Evolutionary conservation across 2,329 filamentous ascomycete species (phyloP), one percentile per base, ranked within the genome.

Genomic region (Diaporthe sp.): DNA sequence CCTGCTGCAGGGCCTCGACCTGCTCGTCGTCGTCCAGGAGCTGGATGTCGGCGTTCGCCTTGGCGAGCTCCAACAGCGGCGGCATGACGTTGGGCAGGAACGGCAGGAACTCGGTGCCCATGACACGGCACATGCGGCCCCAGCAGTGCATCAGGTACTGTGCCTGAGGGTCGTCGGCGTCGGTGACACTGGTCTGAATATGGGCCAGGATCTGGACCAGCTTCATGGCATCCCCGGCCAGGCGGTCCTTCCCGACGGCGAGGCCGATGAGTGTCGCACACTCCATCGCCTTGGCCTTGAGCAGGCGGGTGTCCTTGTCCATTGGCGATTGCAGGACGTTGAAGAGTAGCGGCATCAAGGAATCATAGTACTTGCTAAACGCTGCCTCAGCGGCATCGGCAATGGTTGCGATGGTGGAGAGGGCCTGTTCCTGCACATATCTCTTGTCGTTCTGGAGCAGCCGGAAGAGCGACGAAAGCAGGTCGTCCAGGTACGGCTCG

Each of bases 141-240:
- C 97, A 99, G 87, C 97, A 99, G 88, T 99, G 97, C 86, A 99
- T 94, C 49, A 99, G 90, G 84, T 99, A 99, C 81, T 98, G 96
- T 22, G 95, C 94, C 84, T 99, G 97, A 53, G 97, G 97, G 82
- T 99, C 97, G 80, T 99, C 97, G 1, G 95, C 87, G 80, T 99
- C 97, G 6, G 92, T 93, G 77, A 98, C 97, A 82, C 90, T 93
- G 79, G 92, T 89, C 84, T 99, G 97, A 74, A 98, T 98, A 77
- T 91, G 92, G 71, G 94, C 96, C 71, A 99, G 89, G 31, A 98
- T 90, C 80, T 98, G 93, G 28, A 98, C 96, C 55, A 99, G 88
- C 57, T 92, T 94, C 86, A 97, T 89, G 5, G 96, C 96, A 85
- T 99, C 96, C 78, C 91, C 89, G 13, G 95, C 96, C 84, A 99